Evolutionary conservation across 2,329 filamentous ascomycete genomes (phyloP).

Genomic region (Raffaelea albimanens): DNA sequence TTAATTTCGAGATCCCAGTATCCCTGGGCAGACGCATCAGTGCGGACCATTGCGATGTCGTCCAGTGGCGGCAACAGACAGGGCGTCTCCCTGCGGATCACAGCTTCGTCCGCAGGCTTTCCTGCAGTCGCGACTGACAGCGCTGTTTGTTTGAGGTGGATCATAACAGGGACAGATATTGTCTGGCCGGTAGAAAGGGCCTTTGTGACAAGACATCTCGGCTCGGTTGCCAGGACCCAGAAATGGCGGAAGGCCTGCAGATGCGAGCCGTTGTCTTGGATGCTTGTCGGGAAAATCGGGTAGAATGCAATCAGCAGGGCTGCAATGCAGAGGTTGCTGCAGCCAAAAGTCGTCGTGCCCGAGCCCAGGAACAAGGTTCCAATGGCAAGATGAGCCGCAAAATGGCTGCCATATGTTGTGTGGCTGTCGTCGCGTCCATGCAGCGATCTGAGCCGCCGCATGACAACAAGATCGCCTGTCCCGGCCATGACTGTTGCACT

Average conservation of each 20-base stretch:
- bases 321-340: constrained; percentile 77
- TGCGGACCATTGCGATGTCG: constrained; percentile 49
- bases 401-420: constrained; percentile 84
- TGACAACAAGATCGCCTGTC: constrained; percentile 77
- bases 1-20: constrained; percentile 80
- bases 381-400: constrained; percentile 86
- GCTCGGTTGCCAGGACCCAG: constrained; percentile 89
- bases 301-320: constrained; percentile 87
- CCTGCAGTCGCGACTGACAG: constrained; percentile 16
- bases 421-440: constrained; percentile 80
- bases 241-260: constrained; percentile 94
- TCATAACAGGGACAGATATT: constrained; percentile 60
- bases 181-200: constrained; percentile 79
- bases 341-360: constrained; percentile 85
- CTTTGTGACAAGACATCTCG: constrained; percentile 77
- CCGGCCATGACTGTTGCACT: constrained; percentile 90
- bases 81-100: constrained; percentile 39
- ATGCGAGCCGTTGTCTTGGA: constrained; percentile 90
- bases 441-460: constrained; percentile 75
- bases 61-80: constrained; percentile 56
- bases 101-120: constrained; percentile 21
- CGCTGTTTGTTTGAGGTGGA: constrained; percentile 40
- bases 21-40: constrained; percentile 49
- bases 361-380: constrained; percentile 86
- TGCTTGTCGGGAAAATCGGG: constrained; percentile 77